A percentile compares a stretch with the other conserved stretches of the same genome.
Evolutionary conservation across 108 stramenopile genomes (phyloP).

Genomic region (Chaetoceros tenuissimus): DNA sequence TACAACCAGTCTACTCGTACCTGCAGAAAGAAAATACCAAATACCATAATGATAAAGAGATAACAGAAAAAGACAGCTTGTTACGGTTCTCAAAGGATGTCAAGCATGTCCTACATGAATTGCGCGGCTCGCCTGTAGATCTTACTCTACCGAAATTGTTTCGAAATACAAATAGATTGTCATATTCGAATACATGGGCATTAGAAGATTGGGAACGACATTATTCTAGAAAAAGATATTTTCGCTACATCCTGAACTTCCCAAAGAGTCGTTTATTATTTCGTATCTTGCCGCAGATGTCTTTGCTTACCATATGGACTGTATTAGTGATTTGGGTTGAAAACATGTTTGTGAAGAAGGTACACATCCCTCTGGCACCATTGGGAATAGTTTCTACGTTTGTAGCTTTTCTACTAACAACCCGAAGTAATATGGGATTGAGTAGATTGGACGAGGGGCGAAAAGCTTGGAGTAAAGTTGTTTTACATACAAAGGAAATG

Average conservation of each 20-base stretch:
- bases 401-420: conserved; percentile 40
- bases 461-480: conserved; percentile 21
- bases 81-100: conserved; percentile 19
- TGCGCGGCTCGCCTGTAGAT: conserved; percentile 9
- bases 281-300: conserved; percentile 28
- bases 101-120: conserved; percentile 16
- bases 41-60: too few species aligned
- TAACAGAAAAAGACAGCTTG: too few species aligned
- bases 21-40: too few species aligned
- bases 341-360: conserved; percentile 6
- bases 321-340: conserved; percentile 11
- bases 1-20: too few species aligned
- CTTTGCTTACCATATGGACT: conserved; percentile 24
- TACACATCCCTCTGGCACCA: conserved; percentile 23
- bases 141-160: conserved; percentile 23
- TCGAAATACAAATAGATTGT: conserved; percentile 5
- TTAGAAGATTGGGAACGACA: conserved; percentile 44
- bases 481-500: conserved; percentile 40
- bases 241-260: conserved; percentile 19
- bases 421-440: conserved; percentile 48
- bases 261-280: conserved; percentile 20
- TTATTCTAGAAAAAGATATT: conserved; percentile 23
- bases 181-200: conserved; percentile 20
- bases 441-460: conserved; percentile 36
- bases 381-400: conserved; percentile 38